Evolutionary conservation across 2,329 filamentous ascomycete species (phyloP).

Genomic region (Nemania sp.): DNA sequence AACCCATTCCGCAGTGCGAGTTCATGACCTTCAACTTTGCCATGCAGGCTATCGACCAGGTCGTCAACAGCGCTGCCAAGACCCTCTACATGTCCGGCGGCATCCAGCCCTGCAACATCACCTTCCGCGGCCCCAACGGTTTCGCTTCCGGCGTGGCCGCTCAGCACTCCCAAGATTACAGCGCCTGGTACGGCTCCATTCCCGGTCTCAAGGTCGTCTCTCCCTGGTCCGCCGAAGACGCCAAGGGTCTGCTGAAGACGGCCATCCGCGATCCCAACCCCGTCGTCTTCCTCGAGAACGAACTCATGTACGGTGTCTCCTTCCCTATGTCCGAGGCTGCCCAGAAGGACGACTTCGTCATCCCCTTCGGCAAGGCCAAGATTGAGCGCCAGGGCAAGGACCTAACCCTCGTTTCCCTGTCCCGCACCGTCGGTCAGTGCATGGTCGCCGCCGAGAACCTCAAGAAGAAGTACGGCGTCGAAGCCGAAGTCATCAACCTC

Average conservation of each 20-base stretch:
- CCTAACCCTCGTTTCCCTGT: conserved; percentile 91
- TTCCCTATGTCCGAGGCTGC: conserved; percentile 98
- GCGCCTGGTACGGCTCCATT: conserved; percentile 98
- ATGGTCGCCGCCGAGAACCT: conserved; percentile 86
- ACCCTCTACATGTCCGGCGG: conserved; percentile 99
- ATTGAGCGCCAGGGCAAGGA: conserved; percentile 96
- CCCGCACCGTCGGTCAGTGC: conserved; percentile 92
- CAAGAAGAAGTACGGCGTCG: conserved; percentile 95
- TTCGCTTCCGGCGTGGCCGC: conserved; percentile 94
- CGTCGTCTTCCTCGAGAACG: conserved; percentile 88
- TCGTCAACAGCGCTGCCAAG: conserved; percentile 98
- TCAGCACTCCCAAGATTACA: conserved; percentile 99
- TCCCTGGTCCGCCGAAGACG: conserved; percentile 96
- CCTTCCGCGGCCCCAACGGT: conserved; percentile 98
- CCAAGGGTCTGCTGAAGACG: conserved; percentile 96
- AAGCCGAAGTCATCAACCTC: conserved; percentile 96
- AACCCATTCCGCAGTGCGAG: conserved; percentile 69
- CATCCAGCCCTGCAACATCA: conserved; percentile 99
- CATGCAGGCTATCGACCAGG: conserved; percentile 99
- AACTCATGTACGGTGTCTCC: conserved; percentile 86
- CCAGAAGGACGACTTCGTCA: conserved; percentile 93
- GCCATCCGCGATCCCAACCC: conserved; percentile 98
- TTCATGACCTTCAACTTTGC: conserved; percentile 99
- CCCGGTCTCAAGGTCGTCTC: conserved; percentile 96
- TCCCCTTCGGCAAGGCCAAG: conserved; percentile 99